Evolutionary conservation across 164 flowering plant species (phyloP), one percentile per base, ranked within the genome.

Genomic region (Kalanchoe fedtschenkoi): DNA sequence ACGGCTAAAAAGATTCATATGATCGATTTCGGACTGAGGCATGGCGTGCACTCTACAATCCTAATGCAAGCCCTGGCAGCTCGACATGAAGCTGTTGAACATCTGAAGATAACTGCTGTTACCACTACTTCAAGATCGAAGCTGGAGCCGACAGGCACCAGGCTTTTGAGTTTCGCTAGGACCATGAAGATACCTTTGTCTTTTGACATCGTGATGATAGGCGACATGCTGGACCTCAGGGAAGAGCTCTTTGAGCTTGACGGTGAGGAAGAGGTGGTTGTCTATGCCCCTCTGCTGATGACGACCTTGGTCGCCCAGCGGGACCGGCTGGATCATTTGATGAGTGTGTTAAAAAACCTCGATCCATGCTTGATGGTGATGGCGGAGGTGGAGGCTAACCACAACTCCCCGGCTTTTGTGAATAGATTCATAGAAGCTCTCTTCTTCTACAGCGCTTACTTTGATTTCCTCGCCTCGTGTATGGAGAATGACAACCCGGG

Each of bases 1-100:
- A 54, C 65, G 1, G 75, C 84, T 4, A 79, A 58, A 43, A 85
- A 57, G 70, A 58, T 81, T 17, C 87, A 81, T 47, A 37, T 83
- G 13, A 70, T 85, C 22, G 86, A 83, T 68, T 71, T 85, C 22
- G 68, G 62, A 30, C 73, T 81, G 32, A 70, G 71, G 44, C 61
- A 21, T 2, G 88, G 84, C 0, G 34, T 70, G 4, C 84, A 78
- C 1, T 80, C 77, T 71, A 64, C 70, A 17, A 55, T 65, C 9
- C 34, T 83, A 65, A 83, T 85, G 81, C 86, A 81, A 65, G 84
- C 83, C 44, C 76, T 85, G 17, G 70, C 69, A 26, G 46, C 61
- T 6, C 64, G 70, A 58, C 4, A 21, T 24, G 63, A 53, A 10
- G 76, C 75, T 5, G 10, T 83, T 44, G 78, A 81, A 63, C 79